phyloP scores from a whole-genome alignment of 371 early-diverging fungal species.

The Rhizopus microsporus region DNA sequence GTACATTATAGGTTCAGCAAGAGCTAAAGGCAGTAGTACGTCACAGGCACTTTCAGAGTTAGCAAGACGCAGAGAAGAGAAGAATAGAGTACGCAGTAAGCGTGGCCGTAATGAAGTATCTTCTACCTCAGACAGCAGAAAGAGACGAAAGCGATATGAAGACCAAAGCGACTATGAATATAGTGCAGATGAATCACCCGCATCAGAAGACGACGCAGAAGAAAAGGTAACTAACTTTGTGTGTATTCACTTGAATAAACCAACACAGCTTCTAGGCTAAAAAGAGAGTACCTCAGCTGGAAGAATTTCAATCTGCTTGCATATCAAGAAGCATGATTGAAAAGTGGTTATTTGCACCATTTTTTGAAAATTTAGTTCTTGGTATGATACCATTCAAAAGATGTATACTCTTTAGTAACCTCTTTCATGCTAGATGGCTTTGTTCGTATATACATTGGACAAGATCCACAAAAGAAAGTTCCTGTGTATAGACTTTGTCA shows the following conservation, averaged over 20 bases:
- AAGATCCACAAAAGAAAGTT: constrained; percentile 47
- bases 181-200: constrained; percentile 33
- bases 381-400: constrained; percentile 35
- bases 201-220: constrained; percentile 28
- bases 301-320: constrained; percentile 62
- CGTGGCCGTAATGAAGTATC: constrained; percentile 31
- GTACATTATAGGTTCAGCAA: constrained; percentile 50
- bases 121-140: constrained; percentile 39
- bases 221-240: constrained; percentile 18
- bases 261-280: constrained; percentile 20
- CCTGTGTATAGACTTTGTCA: constrained; percentile 66
- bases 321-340: constrained; percentile 66
- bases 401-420: background rate
- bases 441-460: constrained; percentile 66
- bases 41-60: constrained; percentile 56
- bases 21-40: constrained; percentile 55
- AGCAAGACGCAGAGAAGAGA: constrained; percentile 57
- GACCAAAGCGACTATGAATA: constrained; percentile 40
- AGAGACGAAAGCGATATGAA: constrained; percentile 36
- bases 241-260: background rate
- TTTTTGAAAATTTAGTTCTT: constrained; percentile 64
- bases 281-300: constrained; percentile 55
- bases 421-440: constrained; percentile 38
- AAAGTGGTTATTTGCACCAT: constrained; percentile 74
- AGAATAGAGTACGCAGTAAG: constrained; percentile 35